Evolutionary conservation across 2,329 filamentous ascomycete genomes (phyloP).

Genomic region (Hypomyces perniciosus): DNA sequence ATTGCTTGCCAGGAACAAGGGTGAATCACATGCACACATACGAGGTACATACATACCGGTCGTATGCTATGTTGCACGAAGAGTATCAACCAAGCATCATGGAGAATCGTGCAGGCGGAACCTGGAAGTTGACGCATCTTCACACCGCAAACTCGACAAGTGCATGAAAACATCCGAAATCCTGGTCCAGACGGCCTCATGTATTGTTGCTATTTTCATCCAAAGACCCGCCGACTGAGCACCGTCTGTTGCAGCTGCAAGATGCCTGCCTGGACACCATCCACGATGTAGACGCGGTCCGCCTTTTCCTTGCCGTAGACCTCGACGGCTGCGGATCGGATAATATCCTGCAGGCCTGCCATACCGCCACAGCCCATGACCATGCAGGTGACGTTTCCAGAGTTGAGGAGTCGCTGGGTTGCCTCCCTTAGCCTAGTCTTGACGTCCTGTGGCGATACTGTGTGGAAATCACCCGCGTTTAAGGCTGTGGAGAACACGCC

Average conservation of each 20-base stretch:
- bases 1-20: background rate
- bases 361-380: slow-evolving; percentile 89
- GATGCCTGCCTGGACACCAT: slow-evolving; percentile 70
- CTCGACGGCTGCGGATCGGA: slow-evolving; percentile 62
- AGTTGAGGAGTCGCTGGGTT: slow-evolving; percentile 57
- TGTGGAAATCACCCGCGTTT: slow-evolving; percentile 73
- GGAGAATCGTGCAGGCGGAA: background rate
- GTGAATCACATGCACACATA: background rate
- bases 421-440: slow-evolving; percentile 61
- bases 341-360: slow-evolving; percentile 74
- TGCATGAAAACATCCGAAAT: background rate
- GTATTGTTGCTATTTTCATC: slow-evolving; percentile 1
- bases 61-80: background rate
- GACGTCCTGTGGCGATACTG: slow-evolving; percentile 59
- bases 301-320: slow-evolving; percentile 25
- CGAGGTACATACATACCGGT: background rate
- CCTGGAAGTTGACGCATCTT: background rate
- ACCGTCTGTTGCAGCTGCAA: slow-evolving; percentile 53
- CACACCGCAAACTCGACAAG: slow-evolving; percentile 1
- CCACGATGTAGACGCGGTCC: slow-evolving; percentile 53
- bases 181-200: background rate
- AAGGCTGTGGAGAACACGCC: slow-evolving; percentile 80
- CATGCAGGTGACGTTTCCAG: slow-evolving; percentile 57
- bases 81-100: background rate
- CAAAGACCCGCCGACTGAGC: slow-evolving; percentile 36